These are phyloP conservation scores for Clitopilus passeckerianus DNA, from an alignment of 768 basidiomycete species.

Conservation along the genomic window DNA sequence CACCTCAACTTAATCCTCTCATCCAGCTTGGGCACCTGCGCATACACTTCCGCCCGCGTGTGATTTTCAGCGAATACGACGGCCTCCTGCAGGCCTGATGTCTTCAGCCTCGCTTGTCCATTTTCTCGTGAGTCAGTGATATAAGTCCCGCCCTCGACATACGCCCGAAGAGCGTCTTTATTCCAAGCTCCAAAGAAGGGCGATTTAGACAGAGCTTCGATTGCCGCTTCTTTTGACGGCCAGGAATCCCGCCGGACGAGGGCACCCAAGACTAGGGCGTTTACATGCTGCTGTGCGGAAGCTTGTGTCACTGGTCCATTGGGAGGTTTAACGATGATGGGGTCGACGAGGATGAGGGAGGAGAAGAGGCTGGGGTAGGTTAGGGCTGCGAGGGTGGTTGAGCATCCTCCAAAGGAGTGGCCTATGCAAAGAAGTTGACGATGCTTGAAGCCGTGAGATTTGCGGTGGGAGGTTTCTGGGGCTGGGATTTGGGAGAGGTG, in stretches of 20 bases:
- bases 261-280: conserved; percentile 35
- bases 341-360: conserved; percentile 73
- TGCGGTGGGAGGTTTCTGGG: conserved; percentile 35
- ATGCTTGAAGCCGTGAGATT: conserved; percentile 38
- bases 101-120: conserved; percentile 56
- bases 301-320: conserved; percentile 13
- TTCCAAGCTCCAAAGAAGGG: conserved; percentile 53
- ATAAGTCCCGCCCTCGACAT: conserved; percentile 56
- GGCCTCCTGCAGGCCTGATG: conserved; percentile 61
- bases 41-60: conserved; percentile 36
- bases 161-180: conserved; percentile 50
- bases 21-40: conserved; percentile 39
- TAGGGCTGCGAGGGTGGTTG: conserved; percentile 60
- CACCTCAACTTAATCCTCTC: conserved; percentile 46
- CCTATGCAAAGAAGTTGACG: conserved; percentile 68
- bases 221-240: conserved; percentile 45
- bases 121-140: conserved; percentile 4
- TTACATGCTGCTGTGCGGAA: conserved; percentile 5
- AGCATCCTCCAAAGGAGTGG: conserved; percentile 83
- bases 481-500: conserved; percentile 47
- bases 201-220: neutral
- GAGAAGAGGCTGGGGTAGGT: conserved; percentile 64
- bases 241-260: conserved; percentile 58
- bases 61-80: conserved; percentile 48
- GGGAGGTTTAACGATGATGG: conserved; percentile 45